Evolutionary conservation across 2,329 filamentous ascomycete genomes (phyloP).

Genomic region (Emydomyces testavorans): DNA sequence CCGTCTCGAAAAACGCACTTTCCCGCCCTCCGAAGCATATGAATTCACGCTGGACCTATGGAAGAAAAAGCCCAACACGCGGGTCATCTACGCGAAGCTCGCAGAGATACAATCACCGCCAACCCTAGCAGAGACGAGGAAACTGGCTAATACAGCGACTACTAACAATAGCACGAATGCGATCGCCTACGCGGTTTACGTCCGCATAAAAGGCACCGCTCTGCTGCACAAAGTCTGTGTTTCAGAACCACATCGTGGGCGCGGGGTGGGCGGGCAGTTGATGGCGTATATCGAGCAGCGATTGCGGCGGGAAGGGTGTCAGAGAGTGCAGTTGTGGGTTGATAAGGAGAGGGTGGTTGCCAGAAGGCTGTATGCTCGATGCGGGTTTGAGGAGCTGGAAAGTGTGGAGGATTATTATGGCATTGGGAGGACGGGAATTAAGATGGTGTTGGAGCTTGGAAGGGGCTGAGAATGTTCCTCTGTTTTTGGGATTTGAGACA

Average conservation of each 20-base stretch:
- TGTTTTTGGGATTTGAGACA: too few species aligned
- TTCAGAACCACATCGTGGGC: constrained; percentile 34
- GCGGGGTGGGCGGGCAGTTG: constrained; percentile 38
- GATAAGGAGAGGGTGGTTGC: constrained; percentile 39
- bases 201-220: constrained; percentile 35
- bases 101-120: constrained; percentile 9
- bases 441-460: constrained; percentile 30
- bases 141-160: constrained; percentile 12
- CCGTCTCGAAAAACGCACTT: constrained; percentile 40
- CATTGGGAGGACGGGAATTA: constrained; percentile 37
- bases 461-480: not conserved
- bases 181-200: constrained; percentile 39
- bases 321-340: constrained; percentile 42
- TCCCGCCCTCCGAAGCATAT: constrained; percentile 42
- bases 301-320: constrained; percentile 38
- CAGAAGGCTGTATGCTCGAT: constrained; percentile 35
- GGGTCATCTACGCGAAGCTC: constrained; percentile 29
- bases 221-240: constrained; percentile 45
- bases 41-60: constrained; percentile 37
- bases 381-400: constrained; percentile 39
- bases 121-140: constrained; percentile 9
- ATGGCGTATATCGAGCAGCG: constrained; percentile 34
- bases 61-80: constrained; percentile 40
- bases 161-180: constrained; percentile 20
- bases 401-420: constrained; percentile 41